These are phyloP conservation scores for Hortaea werneckii DNA, from an alignment of 2,329 filamentous ascomycete species.

Conservation along the genomic window DNA sequence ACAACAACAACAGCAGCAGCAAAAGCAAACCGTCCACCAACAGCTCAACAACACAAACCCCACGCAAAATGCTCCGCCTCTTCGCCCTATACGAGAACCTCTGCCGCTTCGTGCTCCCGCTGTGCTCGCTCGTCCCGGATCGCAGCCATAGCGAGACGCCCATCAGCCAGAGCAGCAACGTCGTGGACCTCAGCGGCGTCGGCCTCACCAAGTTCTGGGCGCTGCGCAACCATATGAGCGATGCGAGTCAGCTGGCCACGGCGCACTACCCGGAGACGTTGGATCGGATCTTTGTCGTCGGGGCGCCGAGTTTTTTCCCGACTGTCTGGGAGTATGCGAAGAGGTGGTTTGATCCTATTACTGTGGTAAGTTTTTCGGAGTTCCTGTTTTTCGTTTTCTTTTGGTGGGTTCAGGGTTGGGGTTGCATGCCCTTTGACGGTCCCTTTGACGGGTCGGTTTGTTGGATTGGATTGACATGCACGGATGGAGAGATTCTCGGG, in stretches of 20 bases:
- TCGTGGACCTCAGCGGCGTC: slow-evolving; percentile 83
- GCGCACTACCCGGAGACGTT: slow-evolving; percentile 93
- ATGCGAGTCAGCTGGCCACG: slow-evolving; percentile 76
- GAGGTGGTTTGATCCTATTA: slow-evolving; percentile 83
- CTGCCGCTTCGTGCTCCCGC: slow-evolving; percentile 73
- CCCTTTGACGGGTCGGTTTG: too few relatives aligned
- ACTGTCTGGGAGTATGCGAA: slow-evolving; percentile 94
- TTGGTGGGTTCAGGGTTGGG: too few relatives aligned
- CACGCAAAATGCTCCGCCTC: slow-evolving; percentile 68
- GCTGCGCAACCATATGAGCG: slow-evolving; percentile 86
- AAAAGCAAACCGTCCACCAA: slow-evolving; percentile 1
- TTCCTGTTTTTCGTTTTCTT: neutral
- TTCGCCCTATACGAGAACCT: slow-evolving; percentile 93
- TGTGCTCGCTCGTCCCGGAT: slow-evolving; percentile 66
- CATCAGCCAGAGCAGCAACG: slow-evolving; percentile 86
- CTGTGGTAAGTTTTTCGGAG: slow-evolving; percentile 40
- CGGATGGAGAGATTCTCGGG: too few relatives aligned
- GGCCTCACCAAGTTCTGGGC: slow-evolving; percentile 94
- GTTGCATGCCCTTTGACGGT: neutral
- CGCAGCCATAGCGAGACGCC: slow-evolving; percentile 69
- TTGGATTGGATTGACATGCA: too few relatives aligned
- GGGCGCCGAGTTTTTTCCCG: slow-evolving; percentile 80
- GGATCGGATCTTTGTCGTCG: slow-evolving; percentile 78
- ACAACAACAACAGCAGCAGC: slow-evolving; percentile 16
- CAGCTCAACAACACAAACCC: slow-evolving; percentile 50